These are phyloP conservation scores for Porphyrellus cyaneotinctus DNA, from an alignment of 768 basidiomycete genomes.

Conservation along the genomic window DNA sequence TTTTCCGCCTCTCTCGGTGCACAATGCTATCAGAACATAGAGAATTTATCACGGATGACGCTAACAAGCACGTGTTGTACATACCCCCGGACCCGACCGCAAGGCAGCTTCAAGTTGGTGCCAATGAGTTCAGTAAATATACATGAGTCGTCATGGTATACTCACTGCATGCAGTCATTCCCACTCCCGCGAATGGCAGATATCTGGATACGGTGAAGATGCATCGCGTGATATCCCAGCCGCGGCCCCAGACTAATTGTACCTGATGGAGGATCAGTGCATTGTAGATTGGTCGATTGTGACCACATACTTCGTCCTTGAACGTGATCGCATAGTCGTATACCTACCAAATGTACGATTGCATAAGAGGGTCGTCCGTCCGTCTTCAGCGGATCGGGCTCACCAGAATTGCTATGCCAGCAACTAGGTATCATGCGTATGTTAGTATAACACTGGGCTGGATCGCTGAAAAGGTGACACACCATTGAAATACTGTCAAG, in stretches of 20 bases:
- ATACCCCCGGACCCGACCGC: slow-evolving; percentile 4
- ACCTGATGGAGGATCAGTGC: too few species aligned
- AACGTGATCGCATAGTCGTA: neutral
- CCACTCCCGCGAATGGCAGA: too few species aligned
- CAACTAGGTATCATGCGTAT: neutral
- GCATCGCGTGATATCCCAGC: too few species aligned
- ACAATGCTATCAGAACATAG: too few species aligned
- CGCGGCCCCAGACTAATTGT: too few species aligned
- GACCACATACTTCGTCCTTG: too few species aligned
- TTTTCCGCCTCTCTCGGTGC: neutral
- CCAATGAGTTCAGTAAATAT: neutral
- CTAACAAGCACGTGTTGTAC: too few species aligned
- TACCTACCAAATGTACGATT: neutral
- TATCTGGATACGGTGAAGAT: too few species aligned
- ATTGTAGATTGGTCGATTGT: too few species aligned
- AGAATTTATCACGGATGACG: neutral
- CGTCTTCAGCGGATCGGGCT: too few species aligned
- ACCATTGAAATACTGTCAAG: neutral
- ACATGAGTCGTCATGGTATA: slow-evolving; percentile 6
- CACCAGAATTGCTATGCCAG: neutral
- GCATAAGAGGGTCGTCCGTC: neutral
- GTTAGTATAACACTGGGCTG: neutral
- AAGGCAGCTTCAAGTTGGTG: slow-evolving; percentile 3
- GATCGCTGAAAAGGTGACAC: neutral
- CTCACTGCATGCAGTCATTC: neutral